A percentile compares a stretch with the other conserved stretches of the same genome.
Conservation (phyloP, 2,329 filamentous ascomycete species). For the Domatiomyces globalis region DNA sequence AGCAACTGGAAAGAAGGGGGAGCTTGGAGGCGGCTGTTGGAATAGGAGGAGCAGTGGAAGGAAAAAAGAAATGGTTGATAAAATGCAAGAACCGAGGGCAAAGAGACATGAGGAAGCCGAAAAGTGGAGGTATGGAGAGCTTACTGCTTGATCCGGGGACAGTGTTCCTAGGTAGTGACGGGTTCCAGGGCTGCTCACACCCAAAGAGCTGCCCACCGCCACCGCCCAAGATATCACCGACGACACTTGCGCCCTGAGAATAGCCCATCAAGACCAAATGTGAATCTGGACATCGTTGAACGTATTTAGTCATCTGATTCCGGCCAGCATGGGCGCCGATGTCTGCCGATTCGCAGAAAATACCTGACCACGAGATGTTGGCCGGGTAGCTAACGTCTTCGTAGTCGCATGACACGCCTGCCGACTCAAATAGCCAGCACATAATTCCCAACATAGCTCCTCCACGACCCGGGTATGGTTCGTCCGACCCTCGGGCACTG, state of each 20-base stretch:
- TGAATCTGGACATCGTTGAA: conserved; percentile 17
- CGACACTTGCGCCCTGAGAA: conserved; percentile 22
- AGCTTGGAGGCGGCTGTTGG: too few relatives aligned
- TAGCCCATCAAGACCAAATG: conserved; percentile 22
- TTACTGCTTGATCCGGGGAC: conserved; percentile 4
- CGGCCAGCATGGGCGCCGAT: conserved; percentile 2
- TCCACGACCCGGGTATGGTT: conserved; percentile 9
- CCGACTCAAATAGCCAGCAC: conserved; percentile 3
- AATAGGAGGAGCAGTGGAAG: not conserved
- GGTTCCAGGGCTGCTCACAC: conserved; percentile 5
- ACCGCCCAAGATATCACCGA: conserved; percentile 21
- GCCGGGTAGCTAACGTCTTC: conserved; percentile 10
- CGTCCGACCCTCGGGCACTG: conserved; percentile 5
- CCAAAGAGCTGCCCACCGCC: conserved; percentile 15
- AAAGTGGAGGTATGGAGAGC: not conserved
- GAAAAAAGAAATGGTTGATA: not conserved
- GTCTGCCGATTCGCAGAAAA: conserved; percentile 6
- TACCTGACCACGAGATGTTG: conserved; percentile 6
- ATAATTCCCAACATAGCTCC: conserved; percentile 3
- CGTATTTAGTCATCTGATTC: conserved; percentile 5
- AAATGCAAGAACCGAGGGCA: too few relatives aligned
- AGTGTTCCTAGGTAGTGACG: conserved; percentile 2
- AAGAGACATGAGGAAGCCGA: too few relatives aligned
- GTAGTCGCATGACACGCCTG: conserved; percentile 8
- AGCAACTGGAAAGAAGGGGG: too few relatives aligned